Base-by-base conservation (phyloP, 2,329 filamentous ascomycete genomes). In the Botrytis tulipae region DNA sequence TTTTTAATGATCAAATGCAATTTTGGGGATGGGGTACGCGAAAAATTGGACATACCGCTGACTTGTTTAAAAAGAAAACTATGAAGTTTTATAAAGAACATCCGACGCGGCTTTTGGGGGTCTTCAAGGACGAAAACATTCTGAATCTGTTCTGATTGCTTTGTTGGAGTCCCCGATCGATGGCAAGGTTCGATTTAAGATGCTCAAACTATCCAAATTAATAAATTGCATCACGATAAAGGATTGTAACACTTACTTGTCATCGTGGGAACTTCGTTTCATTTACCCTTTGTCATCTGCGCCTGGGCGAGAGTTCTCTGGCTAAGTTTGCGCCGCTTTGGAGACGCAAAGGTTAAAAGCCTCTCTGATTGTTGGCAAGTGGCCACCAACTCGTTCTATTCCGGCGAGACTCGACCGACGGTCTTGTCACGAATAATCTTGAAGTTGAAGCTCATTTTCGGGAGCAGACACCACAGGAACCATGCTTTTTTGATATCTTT, bases 121-220 rank as follows among this genome's bases (percentile, higher is more conserved):
- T 35, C 5, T 35, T 7, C 35, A 6, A 35, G 35, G 35, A 35
- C 5, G 35, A 35, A 5, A 6, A 35, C 35, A 35, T 35, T 1
- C 1, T 35, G 35, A 6, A 7, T 35, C 7, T 35, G 35, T 35
- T 35, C 35, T 6, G 5, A 48, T 48, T 25, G 46, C 22, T 48
- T 48, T 4, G 0, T 48, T 46, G 8, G 20, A 46, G 20, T 22
- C 20, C 8, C 9, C 46, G 4, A 12, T 22, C 46, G 10, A 25
- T 0, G 4, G 22, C 22, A 4, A 51, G 4, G 22, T 25, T 51
- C 4, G 10, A 84, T 83, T 81, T 84, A 86, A 74, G 20, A 25
- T 51, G 29, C 65, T 72, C 73, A 66, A 2, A 3, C 54, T 48
- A 73, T 29, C 42, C 22, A 4, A 18, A 22, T 73, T 29, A 70